A percentile compares a stretch with the other conserved stretches of the same genome.
Conservation (phyloP, 352 stramenopile genomes). For the Halophytophthora batemanensis region DNA sequence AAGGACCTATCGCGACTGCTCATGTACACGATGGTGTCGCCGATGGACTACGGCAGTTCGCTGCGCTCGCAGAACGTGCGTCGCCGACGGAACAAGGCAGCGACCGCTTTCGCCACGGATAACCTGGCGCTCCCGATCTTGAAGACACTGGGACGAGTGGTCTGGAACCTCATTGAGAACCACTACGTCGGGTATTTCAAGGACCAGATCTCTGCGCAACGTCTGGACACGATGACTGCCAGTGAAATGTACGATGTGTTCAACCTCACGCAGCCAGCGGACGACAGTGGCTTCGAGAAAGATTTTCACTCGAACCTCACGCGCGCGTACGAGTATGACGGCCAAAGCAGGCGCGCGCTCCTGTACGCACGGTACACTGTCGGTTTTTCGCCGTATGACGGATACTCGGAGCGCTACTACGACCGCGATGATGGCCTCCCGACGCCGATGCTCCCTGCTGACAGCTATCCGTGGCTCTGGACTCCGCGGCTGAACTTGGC, state of each 20-base stretch:
- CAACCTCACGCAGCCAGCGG: slow-evolving; percentile 27
- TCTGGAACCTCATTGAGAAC: slow-evolving; percentile 29
- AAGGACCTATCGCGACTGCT: slow-evolving; percentile 28
- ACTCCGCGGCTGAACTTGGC: slow-evolving; percentile 21
- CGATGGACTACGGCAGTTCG: slow-evolving; percentile 36
- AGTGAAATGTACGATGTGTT: slow-evolving; percentile 36
- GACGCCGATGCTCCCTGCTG: slow-evolving; percentile 29
- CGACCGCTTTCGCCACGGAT: slow-evolving; percentile 35
- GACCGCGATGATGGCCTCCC: slow-evolving; percentile 29
- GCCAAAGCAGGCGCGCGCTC: slow-evolving; percentile 14
- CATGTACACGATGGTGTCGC: slow-evolving; percentile 54
- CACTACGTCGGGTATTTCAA: slow-evolving; percentile 44
- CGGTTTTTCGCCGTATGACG: slow-evolving; percentile 42
- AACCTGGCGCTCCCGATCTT: slow-evolving; percentile 34
- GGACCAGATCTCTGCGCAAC: slow-evolving; percentile 23
- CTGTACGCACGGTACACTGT: slow-evolving; percentile 19
- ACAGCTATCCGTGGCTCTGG: slow-evolving; percentile 52
- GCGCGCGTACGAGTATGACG: slow-evolving; percentile 25
- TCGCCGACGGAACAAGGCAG: slow-evolving; percentile 30
- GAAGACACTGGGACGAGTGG: slow-evolving; percentile 27
- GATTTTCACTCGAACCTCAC: slow-evolving; percentile 26
- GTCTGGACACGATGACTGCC: slow-evolving; percentile 34
- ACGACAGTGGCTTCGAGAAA: slow-evolving; percentile 12
- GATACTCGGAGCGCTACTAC: slow-evolving; percentile 51
- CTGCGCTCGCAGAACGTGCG: slow-evolving; percentile 30